Conservation (phyloP, 768 basidiomycete species). For the Xerocomellus dryophilus region DNA sequence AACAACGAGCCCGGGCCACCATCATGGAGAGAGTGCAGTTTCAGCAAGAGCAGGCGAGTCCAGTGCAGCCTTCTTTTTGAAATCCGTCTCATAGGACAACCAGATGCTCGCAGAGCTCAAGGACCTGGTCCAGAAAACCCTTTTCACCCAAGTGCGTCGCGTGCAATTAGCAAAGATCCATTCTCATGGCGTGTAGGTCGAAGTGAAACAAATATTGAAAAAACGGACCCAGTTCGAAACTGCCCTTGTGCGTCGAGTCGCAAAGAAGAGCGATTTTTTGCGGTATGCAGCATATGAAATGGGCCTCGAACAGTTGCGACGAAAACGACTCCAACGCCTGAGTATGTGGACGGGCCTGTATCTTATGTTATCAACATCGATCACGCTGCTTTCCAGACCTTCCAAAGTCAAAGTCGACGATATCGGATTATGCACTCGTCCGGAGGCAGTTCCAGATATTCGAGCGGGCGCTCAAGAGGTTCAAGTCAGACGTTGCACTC, state of each 20-base stretch:
- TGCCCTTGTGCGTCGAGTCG: slow-evolving; percentile 75
- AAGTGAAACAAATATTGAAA: slow-evolving; percentile 82
- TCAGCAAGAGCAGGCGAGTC: slow-evolving; percentile 80
- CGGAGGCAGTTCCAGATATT: slow-evolving; percentile 86
- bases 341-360: slow-evolving; percentile 43
- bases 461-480: slow-evolving; percentile 83
- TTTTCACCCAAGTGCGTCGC: slow-evolving; percentile 72
- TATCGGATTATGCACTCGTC: slow-evolving; percentile 84
- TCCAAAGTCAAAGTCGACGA: slow-evolving; percentile 44
- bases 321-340: slow-evolving; percentile 69
- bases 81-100: slow-evolving; percentile 4
- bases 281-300: slow-evolving; percentile 93
- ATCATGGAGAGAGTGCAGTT: slow-evolving; percentile 92
- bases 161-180: background rate
- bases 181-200: slow-evolving; percentile 44
- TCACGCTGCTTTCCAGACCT: slow-evolving; percentile 26
- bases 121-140: slow-evolving; percentile 78
- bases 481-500: slow-evolving; percentile 81
- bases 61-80: background rate
- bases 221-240: slow-evolving; percentile 82
- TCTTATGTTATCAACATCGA: background rate
- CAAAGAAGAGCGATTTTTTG: slow-evolving; percentile 84
- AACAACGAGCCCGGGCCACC: background rate
- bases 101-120: slow-evolving; percentile 95
- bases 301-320: slow-evolving; percentile 75